Evolutionary conservation across 176 grass and related monocot genomes (phyloP).

Genomic region (Cenchrus purpureus): DNA sequence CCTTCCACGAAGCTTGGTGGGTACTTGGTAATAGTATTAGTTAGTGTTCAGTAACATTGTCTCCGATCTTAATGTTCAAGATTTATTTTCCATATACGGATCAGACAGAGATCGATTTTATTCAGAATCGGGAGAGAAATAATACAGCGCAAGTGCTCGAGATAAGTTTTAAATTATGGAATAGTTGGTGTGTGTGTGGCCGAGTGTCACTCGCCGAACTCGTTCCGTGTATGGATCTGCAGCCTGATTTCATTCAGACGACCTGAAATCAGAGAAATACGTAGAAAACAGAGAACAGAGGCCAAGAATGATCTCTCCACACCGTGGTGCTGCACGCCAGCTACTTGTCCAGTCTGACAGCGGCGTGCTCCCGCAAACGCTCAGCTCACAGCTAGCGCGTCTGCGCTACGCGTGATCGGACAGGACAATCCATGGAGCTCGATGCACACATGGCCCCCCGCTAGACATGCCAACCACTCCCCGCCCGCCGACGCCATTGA

Average conservation of each 20-base stretch:
- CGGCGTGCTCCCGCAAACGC: background rate
- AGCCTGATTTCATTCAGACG: background rate
- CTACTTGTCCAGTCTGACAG: constrained; percentile 11
- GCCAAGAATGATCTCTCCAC: constrained; percentile 38
- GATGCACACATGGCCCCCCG: background rate
- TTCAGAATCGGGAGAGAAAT: background rate
- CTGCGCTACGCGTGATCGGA: background rate
- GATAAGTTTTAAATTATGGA: background rate
- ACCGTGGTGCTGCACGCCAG: background rate
- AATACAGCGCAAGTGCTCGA: background rate
- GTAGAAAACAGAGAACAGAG: constrained; percentile 17
- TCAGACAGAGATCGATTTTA: background rate
- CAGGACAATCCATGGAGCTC: too few species aligned
- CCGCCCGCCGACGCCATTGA: background rate
- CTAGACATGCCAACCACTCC: constrained; percentile 10
- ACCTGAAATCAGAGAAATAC: background rate
- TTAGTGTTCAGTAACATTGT: too few species aligned
- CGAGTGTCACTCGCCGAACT: constrained; percentile 4
- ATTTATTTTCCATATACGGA: too few species aligned
- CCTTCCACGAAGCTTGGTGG: too few species aligned
- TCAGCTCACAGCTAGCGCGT: background rate
- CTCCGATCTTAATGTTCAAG: background rate
- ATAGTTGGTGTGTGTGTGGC: too few species aligned
- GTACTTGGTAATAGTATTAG: too few species aligned
- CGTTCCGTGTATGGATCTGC: background rate